These are phyloP conservation scores for Cynara cardunculus DNA, from an alignment of 129 eudicot species.

Conservation along the genomic window DNA sequence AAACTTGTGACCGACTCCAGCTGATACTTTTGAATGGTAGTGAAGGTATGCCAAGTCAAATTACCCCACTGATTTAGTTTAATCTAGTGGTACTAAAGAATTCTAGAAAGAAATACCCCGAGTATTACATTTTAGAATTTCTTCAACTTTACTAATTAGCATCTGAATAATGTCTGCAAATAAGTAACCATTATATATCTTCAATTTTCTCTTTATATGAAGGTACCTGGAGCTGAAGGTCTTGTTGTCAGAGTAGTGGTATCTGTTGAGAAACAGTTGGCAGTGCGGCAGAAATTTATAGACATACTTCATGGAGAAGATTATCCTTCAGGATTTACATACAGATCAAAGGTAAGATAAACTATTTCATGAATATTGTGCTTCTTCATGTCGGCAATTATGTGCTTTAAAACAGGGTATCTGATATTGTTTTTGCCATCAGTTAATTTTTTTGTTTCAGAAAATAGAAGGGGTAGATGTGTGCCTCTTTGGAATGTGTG, in stretches of 20 bases:
- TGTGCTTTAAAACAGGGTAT: neutral
- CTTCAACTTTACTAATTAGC: neutral
- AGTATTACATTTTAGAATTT: neutral
- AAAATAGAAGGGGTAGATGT: conserved; percentile 88
- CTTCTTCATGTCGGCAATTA: neutral
- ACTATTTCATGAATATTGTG: neutral
- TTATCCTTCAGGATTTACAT: conserved; percentile 73
- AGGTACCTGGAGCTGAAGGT: conserved; percentile 67
- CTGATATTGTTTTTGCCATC: conserved; percentile 25
- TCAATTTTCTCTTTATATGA: neutral
- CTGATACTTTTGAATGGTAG: neutral
- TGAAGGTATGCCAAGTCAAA: neutral
- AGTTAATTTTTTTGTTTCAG: conserved; percentile 83
- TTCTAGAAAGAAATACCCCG: neutral
- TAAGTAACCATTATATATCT: neutral
- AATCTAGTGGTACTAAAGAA: neutral
- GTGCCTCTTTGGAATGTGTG: conserved; percentile 86
- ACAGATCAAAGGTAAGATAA: conserved; percentile 68
- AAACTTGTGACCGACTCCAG: neutral
- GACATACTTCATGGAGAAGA: conserved; percentile 52
- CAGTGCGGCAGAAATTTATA: conserved; percentile 66
- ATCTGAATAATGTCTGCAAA: neutral
- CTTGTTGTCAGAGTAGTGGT: conserved; percentile 82
- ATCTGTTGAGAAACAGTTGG: conserved; percentile 60
- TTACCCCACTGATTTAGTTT: neutral